A percentile compares a stretch with the other conserved stretches of the same genome.
These are phyloP conservation scores for Immersiporthe knoxdaviesiana DNA, from an alignment of 2,329 filamentous ascomycete genomes.

Conservation along the genomic window DNA sequence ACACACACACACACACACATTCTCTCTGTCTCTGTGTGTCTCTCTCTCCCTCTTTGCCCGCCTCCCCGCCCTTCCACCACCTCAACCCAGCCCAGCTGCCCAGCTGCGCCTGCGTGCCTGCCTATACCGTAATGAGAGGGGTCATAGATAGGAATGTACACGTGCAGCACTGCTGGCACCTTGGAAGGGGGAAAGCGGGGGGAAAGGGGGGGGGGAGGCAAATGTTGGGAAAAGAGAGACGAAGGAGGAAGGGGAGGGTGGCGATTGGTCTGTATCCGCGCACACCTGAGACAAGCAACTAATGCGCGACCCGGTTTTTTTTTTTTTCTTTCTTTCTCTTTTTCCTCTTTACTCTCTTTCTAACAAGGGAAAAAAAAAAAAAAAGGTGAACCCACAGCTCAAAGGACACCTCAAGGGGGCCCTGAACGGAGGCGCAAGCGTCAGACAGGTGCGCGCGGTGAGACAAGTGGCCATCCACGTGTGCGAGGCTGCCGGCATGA, in stretches of 20 bases:
- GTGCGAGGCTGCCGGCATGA: slow-evolving; percentile 53
- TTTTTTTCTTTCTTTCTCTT: too few relatives aligned
- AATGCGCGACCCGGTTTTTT: slow-evolving; percentile 12
- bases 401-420: slow-evolving; percentile 57
- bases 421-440: slow-evolving; percentile 52
- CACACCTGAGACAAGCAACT: slow-evolving; percentile 14
- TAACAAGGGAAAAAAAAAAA: too few relatives aligned
- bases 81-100: not conserved
- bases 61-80: too few relatives aligned
- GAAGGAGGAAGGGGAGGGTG: not conserved
- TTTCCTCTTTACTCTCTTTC: too few relatives aligned
- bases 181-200: too few relatives aligned
- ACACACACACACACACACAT: too few relatives aligned
- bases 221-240: too few relatives aligned
- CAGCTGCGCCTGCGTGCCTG: too few relatives aligned
- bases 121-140: not conserved
- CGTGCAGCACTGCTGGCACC: not conserved
- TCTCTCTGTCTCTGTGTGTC: too few relatives aligned
- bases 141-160: not conserved
- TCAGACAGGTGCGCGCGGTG: slow-evolving; percentile 53
- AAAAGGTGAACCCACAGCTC: slow-evolving; percentile 54
- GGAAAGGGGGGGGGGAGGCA: too few relatives aligned
- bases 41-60: not conserved
- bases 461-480: slow-evolving; percentile 49
- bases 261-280: slow-evolving; percentile 1